Base-by-base conservation (phyloP, 108 stramenopile species). In the Seminavis robusta region DNA sequence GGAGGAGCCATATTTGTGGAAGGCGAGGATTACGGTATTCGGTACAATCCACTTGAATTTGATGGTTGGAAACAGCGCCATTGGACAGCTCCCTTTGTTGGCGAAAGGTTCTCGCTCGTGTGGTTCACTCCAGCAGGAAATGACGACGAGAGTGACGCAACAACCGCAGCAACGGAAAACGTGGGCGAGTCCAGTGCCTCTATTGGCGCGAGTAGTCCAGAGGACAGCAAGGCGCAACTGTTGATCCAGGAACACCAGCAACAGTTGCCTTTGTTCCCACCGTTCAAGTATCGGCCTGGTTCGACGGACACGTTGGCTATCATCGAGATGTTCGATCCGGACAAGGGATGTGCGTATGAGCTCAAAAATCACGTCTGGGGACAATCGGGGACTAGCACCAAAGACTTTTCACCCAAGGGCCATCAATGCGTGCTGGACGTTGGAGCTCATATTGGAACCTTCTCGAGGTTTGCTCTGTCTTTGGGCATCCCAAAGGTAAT, bases 51-150 rank as follows among this genome's bases (percentile, higher is more conserved):
- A 20, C 25, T 90, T 13, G 89, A 91, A 42, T 94, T 93, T 51
- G 73, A 96, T 67, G 95, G 93, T 28, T 96, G 93, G 93, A n/a
- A n/a, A 19, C 69, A 81, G 39, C 52, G 86, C 23, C 95, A 96
- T 62, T 96, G 88, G 83, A 96, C 95, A 15, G 45, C 54, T 32
- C 75, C 82, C 0, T 94, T 93, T 46, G 25, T 10, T 34, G 95
- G 95, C 6, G 95, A 96, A 59, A 63, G 93, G 4, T 96, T 79
- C 46, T 77, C 74, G n/a, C 48, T 96, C n/a, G 91, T 96, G 20
- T 96, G 81, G 79, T 96, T 96, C 68, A 93, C 91, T 20, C 95
- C 93, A 2, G 69, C 61, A 39, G 25, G 7, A n/a, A 47, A 37
- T 48, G 15, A 44, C n/a, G 73, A 74, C 33, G 29, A n/a, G n/a